These are phyloP conservation scores for Cinchona pubescens DNA, from an alignment of 257 asterid genomes.

Conservation along the genomic window DNA sequence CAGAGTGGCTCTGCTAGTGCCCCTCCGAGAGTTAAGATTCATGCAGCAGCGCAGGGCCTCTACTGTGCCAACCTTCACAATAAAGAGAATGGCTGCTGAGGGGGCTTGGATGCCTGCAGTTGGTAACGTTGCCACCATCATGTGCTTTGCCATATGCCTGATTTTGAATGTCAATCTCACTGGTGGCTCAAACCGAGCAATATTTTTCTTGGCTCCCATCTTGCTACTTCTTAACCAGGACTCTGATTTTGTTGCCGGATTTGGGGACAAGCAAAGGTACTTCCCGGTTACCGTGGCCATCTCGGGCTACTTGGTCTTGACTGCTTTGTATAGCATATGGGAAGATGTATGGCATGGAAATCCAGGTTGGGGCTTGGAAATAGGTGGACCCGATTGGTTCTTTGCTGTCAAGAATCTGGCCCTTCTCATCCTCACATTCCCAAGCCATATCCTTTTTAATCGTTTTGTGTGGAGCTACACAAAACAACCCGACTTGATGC, in stretches of 20 bases:
- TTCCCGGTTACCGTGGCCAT: constrained; percentile 81
- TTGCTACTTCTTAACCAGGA: constrained; percentile 88
- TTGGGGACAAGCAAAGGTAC: constrained; percentile 96
- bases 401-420: constrained; percentile 89
- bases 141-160: constrained; percentile 91
- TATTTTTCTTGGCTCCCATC: constrained; percentile 93
- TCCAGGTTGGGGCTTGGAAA: constrained; percentile 78
- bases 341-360: constrained; percentile 86
- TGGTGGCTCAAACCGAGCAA: constrained; percentile 91
- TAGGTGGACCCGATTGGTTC: constrained; percentile 90
- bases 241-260: constrained; percentile 87
- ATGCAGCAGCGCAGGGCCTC: constrained; percentile 93
- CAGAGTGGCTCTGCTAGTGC: constrained; percentile 59
- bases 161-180: constrained; percentile 76
- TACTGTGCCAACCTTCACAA: constrained; percentile 64
- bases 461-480: constrained; percentile 91
- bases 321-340: constrained; percentile 77
- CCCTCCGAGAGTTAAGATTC: constrained; percentile 87
- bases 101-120: constrained; percentile 99
- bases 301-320: constrained; percentile 61
- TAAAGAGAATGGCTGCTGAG: constrained; percentile 75
- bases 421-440: constrained; percentile 75
- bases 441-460: constrained; percentile 88
- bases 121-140: constrained; percentile 88
- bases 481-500: constrained; percentile 57